Evolutionary conservation across 352 stramenopile species (phyloP).

Genomic region (Thalassiosira hispida): DNA sequence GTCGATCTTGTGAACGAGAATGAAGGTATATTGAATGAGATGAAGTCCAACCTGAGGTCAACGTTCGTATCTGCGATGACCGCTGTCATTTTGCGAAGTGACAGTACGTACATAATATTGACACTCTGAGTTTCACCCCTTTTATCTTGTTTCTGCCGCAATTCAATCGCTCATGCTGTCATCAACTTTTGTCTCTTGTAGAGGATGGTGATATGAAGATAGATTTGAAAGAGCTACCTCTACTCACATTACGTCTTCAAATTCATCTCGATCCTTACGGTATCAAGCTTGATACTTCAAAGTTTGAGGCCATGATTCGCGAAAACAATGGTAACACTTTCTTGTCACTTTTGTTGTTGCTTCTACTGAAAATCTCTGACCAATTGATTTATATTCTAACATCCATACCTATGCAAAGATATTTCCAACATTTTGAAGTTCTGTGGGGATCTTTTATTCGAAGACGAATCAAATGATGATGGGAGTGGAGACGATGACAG

Average conservation of each 20-base stretch:
- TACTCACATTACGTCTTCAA: not conserved
- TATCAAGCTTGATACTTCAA: not conserved
- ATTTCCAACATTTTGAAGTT: not conserved
- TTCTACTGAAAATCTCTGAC: too few species aligned
- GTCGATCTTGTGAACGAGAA: too few species aligned
- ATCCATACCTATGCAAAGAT: not conserved
- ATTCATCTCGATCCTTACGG: not conserved
- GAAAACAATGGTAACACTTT: not conserved
- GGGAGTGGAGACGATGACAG: not conserved
- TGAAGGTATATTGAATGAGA: too few species aligned
- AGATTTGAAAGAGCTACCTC: not conserved
- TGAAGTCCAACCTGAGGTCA: too few species aligned
- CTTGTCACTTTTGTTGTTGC: too few species aligned
- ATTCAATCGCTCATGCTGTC: not conserved
- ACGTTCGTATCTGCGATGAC: too few species aligned
- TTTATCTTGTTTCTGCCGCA: too few species aligned
- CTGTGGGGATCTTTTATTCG: not conserved
- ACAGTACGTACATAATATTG: too few species aligned
- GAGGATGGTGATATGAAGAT: not conserved
- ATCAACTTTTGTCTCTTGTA: not conserved
- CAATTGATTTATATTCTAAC: not conserved
- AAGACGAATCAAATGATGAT: not conserved
- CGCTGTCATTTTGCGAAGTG: too few species aligned
- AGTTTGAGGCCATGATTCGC: not conserved
- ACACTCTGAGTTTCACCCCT: too few species aligned